A percentile compares a stretch with the other conserved stretches of the same genome.
Evolutionary conservation across 768 basidiomycete species (phyloP).

Genomic region (Boletus coccyginus): DNA sequence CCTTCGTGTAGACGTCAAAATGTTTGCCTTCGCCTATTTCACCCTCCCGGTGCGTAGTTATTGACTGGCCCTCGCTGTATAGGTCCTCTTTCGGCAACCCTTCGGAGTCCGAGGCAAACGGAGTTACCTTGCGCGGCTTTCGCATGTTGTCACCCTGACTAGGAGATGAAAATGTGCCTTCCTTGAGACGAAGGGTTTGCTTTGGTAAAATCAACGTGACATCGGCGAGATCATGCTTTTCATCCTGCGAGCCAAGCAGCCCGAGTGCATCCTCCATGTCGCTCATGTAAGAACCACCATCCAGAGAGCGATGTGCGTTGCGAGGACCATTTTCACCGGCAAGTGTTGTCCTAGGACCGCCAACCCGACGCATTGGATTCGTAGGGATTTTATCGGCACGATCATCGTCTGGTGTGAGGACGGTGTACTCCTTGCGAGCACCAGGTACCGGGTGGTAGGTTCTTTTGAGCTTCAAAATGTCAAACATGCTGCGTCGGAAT

Average conservation of each 20-base stretch:
- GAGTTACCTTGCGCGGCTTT: conserved; percentile 7
- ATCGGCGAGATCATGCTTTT: not conserved
- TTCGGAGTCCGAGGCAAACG: conserved; percentile 2
- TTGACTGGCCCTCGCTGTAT: not conserved
- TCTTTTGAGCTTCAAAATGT: conserved; percentile 18
- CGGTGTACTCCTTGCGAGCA: not conserved
- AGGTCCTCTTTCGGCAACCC: not conserved
- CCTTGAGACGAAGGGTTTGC: not conserved
- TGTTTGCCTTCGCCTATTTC: not conserved
- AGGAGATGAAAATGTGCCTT: not conserved
- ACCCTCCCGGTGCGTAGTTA: not conserved
- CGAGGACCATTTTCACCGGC: not conserved
- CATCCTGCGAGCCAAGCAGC: not conserved
- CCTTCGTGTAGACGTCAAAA: conserved; percentile 16
- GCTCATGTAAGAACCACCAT: not conserved
- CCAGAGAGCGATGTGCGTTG: not conserved
- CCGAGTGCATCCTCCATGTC: not conserved
- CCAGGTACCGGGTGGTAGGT: not conserved
- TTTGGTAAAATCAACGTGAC: not conserved
- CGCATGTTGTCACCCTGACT: not conserved
- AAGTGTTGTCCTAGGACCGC: not conserved
- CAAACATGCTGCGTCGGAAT: conserved; percentile 22
- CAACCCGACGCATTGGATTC: not conserved
- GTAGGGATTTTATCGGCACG: not conserved
- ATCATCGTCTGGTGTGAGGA: not conserved